Base-by-base conservation (phyloP, 1,284 basidiomycete species). In the Puccinia coronata region DNA sequence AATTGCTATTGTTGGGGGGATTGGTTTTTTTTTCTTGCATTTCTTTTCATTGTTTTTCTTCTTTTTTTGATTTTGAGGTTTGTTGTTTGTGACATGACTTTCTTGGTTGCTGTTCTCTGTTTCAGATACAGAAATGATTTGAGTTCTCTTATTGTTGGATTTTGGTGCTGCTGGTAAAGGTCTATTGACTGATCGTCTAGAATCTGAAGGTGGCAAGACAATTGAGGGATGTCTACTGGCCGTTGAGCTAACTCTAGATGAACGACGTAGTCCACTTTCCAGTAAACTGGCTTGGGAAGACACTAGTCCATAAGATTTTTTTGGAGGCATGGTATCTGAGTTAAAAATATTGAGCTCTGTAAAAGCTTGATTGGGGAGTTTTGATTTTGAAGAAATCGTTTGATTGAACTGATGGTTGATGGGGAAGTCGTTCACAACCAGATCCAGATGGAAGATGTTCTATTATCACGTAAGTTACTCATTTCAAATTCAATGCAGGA, bases 151-250 rank as follows among this genome's bases (percentile, higher is more conserved):
- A 12, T 41, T 69, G 20, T 41, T 69, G 65, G 43, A 69, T n/a
- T 69, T 69, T 9, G 43, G 2, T 69, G 23, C 47, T 69, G 65
- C 65, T 47, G 39, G 65, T 69, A 69, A 69, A 69, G 43, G n/a
- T 36, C 59, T 61, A 20, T 61, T 61, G 59, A 61, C 59, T 20
- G 65, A 69, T 69, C 65, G 23, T 43, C 65, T 43, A 69, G n/a
- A n/a, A n/a, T n/a, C n/a, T n/a, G n/a, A n/a, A n/a, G n/a, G n/a
- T n/a, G n/a, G n/a, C n/a, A n/a, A 14, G 23, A 69, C 23, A 34
- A 69, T 47, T 20, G 65, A 69, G 36, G 65, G 65, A 69, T 69
- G 39, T 41, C 43, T n/a, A 47, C 39, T 69, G 23, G 41, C 47
- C 43, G 23, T 69, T 9, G 65, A 69, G 43, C 39, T 69, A 49